These are phyloP conservation scores for Phellopilus nigrolimitatus DNA, from an alignment of 1,284 basidiomycete genomes.

Conservation along the genomic window DNA sequence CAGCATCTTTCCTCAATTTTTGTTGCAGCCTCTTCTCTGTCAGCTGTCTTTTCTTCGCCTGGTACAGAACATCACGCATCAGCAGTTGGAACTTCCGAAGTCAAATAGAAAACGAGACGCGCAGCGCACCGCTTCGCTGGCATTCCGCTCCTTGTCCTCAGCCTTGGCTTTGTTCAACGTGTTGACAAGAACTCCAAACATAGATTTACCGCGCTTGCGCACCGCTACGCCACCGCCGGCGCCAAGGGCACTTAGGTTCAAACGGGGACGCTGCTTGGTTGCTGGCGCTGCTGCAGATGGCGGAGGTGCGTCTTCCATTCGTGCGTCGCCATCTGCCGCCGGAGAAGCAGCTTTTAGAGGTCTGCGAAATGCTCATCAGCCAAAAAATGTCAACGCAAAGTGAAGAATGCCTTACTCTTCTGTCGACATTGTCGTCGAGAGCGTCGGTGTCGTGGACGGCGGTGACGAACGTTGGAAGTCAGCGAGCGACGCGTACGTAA, in stretches of 20 bases:
- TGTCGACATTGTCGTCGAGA: conserved; percentile 40
- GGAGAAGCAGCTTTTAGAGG: conserved; percentile 31
- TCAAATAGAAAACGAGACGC: conserved; percentile 30
- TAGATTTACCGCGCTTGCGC: conserved; percentile 76
- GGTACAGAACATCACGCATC: conserved; percentile 13
- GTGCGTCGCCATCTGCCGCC: conserved; percentile 26
- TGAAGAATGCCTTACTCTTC: conserved; percentile 39
- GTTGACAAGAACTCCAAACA: conserved; percentile 75
- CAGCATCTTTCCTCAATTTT: conserved; percentile 77
- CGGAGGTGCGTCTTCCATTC: conserved; percentile 13
- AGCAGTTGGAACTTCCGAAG: conserved; percentile 6
- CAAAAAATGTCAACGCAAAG: conserved; percentile 1
- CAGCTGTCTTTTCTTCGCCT: conserved; percentile 76
- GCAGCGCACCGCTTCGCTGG: conserved; percentile 67
- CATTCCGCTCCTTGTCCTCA: conserved; percentile 73
- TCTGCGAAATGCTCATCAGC: conserved; percentile 20
- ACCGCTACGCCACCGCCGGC: conserved; percentile 36
- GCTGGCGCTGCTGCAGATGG: conserved; percentile 26
- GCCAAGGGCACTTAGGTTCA: conserved; percentile 50
- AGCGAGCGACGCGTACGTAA: too few relatives aligned
- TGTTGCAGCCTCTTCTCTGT: conserved; percentile 76
- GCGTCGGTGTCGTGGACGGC: conserved; percentile 19
- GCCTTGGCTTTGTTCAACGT: conserved; percentile 79
- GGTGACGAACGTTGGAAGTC: conserved; percentile 13
- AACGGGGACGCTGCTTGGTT: conserved; percentile 60